A percentile compares a stretch with the other conserved stretches of the same genome.
These are phyloP conservation scores for Zanthoxylum bungeanum DNA, from an alignment of 345 rosid species.

Conservation along the genomic window DNA sequence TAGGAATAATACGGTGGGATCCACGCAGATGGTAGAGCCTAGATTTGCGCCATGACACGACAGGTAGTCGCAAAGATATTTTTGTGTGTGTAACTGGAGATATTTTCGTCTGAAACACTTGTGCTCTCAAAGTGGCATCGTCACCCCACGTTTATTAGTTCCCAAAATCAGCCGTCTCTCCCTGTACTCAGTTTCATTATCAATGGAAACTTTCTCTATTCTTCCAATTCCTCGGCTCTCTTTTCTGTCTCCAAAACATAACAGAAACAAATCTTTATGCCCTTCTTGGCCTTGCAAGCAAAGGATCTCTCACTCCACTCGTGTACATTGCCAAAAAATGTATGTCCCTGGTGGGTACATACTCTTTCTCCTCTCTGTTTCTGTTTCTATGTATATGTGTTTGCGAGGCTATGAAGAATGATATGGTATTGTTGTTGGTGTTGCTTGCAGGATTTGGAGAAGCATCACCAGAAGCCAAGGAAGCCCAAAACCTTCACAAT, in stretches of 20 bases:
- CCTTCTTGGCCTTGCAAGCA: conserved; percentile 23
- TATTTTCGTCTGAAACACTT: conserved; percentile 6
- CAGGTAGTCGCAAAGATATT: not conserved
- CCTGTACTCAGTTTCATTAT: not conserved
- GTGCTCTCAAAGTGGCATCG: not conserved
- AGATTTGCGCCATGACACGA: not conserved
- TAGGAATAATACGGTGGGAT: not conserved
- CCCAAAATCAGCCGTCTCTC: not conserved
- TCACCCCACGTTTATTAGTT: not conserved
- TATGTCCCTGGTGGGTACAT: conserved; percentile 56
- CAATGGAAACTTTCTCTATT: conserved; percentile 30
- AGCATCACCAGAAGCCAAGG: conserved; percentile 89
- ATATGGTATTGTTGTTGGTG: not conserved
- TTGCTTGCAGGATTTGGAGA: conserved; percentile 62
- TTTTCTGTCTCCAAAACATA: conserved; percentile 18
- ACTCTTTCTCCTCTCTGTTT: not conserved
- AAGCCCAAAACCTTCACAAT: conserved; percentile 68
- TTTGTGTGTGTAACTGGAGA: not conserved
- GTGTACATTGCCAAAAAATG: conserved; percentile 53
- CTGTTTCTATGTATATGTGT: not conserved
- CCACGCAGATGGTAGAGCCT: not conserved
- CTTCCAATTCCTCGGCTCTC: conserved; percentile 29
- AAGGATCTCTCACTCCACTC: conserved; percentile 21
- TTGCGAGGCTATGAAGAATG: too few species aligned
- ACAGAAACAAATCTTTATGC: conserved; percentile 4